Conservation (phyloP, 2,329 filamentous ascomycete species). For the Botrytis pseudocinerea region DNA sequence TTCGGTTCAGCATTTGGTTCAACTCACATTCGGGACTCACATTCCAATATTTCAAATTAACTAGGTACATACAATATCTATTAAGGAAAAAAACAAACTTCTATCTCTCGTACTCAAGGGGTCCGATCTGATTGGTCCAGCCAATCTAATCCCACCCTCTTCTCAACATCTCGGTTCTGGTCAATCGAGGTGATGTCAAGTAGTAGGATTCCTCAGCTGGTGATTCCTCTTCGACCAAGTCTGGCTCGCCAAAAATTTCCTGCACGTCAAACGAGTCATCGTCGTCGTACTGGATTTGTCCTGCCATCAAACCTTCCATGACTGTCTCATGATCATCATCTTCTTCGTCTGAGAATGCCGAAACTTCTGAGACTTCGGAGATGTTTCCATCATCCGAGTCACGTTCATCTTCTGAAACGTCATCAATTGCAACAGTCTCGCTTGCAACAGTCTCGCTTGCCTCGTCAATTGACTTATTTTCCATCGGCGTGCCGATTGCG, state of each 20-base stretch:
- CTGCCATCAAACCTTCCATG: not conserved
- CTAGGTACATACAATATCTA: not conserved
- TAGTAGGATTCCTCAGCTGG: too few species aligned
- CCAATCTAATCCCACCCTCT: not conserved
- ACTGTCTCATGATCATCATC: not conserved
- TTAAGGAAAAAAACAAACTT: not conserved
- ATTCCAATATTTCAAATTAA: not conserved
- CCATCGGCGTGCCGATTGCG: not conserved
- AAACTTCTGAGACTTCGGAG: not conserved
- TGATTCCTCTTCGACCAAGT: not conserved
- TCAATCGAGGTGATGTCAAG: not conserved
- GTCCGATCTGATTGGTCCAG: not conserved
- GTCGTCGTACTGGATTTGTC: not conserved
- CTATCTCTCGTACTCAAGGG: too few species aligned
- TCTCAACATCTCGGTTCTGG: not conserved
- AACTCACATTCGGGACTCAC: not conserved
- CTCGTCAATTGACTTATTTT: too few species aligned
- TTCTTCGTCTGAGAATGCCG: not conserved
- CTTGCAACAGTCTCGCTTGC: not conserved
- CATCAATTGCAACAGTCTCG: not conserved
- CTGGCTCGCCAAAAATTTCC: not conserved
- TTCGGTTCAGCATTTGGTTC: not conserved
- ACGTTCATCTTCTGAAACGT: not conserved
- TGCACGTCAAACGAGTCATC: not conserved
- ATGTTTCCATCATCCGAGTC: not conserved